Percentiles rank a stretch among this genome's conserved stretches.
phyloP scores from a whole-genome alignment of 2,329 filamentous ascomycete genomes.

The Penicillium brasilianum region DNA sequence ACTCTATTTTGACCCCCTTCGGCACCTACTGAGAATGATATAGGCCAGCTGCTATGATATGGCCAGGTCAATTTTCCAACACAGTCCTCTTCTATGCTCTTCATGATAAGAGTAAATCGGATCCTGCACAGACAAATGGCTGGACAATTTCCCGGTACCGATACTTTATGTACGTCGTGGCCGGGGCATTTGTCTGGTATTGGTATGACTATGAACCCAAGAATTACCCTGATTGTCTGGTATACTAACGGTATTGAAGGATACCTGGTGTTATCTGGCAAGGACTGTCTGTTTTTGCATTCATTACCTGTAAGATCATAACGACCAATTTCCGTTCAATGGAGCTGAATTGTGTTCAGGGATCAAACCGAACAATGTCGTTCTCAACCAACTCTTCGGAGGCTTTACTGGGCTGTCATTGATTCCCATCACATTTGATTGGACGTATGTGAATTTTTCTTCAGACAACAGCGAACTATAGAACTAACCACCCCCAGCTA shows the following conservation, averaged over 20 bases:
- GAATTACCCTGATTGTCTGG: too few relatives aligned
- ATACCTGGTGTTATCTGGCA: constrained; percentile 69
- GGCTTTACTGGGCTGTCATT: constrained; percentile 70
- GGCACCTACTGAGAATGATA: not conserved
- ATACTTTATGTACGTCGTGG: constrained; percentile 64
- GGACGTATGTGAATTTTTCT: constrained; percentile 30
- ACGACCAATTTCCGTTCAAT: not conserved
- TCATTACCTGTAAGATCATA: constrained; percentile 62
- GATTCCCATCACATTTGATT: constrained; percentile 64
- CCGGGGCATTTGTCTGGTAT: constrained; percentile 64
- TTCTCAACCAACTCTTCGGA: constrained; percentile 61
- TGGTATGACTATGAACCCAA: constrained; percentile 44
- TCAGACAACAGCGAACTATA: not conserved
- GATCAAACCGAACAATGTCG: constrained; percentile 65
- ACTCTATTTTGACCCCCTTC: not conserved
- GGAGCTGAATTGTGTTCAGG: constrained; percentile 7
- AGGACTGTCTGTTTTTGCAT: constrained; percentile 69
- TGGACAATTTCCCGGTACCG: constrained; percentile 67
- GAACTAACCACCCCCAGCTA: constrained; percentile 21
- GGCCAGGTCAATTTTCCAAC: constrained; percentile 68
- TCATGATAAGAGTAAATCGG: constrained; percentile 63
- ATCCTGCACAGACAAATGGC: constrained; percentile 62
- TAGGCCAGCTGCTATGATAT: constrained; percentile 67
- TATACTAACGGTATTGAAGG: constrained; percentile 8
- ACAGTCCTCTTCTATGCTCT: constrained; percentile 72